Percentiles rank a stretch among this genome's conserved stretches.
Conservation (phyloP, 306 rosid species). For the Carpinus fangiana region DNA sequence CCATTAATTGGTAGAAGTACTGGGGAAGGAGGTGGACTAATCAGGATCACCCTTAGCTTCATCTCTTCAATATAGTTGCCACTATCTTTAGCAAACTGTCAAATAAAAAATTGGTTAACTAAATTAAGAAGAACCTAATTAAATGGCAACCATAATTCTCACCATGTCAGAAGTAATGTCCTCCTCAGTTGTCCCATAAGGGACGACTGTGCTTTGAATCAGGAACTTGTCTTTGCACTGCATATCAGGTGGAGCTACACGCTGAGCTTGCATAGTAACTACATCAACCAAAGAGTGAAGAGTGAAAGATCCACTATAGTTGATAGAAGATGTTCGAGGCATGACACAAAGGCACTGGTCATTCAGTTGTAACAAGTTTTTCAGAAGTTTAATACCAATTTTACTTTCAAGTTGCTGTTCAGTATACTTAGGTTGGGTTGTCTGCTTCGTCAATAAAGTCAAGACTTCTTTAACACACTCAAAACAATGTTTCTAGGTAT, state of each 20-base stretch:
- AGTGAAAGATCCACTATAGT: constrained; percentile 8
- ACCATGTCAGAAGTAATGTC: constrained; percentile 74
- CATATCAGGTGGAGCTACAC: constrained; percentile 63
- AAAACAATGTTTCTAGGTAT: neutral
- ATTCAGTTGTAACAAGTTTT: constrained; percentile 1
- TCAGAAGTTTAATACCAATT: neutral
- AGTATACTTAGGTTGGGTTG: neutral
- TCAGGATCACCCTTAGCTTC: constrained; percentile 74
- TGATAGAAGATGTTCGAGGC: neutral
- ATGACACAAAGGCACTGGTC: neutral
- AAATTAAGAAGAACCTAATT: constrained; percentile 12
- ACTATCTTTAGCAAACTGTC: constrained; percentile 71
- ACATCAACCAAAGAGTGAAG: constrained; percentile 35
- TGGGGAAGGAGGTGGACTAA: constrained; percentile 64
- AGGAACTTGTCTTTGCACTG: constrained; percentile 94
- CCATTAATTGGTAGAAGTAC: constrained; percentile 67
- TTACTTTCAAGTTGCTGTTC: neutral
- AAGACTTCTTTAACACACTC: neutral
- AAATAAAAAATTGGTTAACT: constrained; percentile 22
- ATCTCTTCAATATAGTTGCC: constrained; percentile 73
- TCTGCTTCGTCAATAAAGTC: neutral
- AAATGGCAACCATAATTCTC: constrained; percentile 20
- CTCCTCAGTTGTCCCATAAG: constrained; percentile 65
- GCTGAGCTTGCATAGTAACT: constrained; percentile 98
- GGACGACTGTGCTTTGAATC: constrained; percentile 65